Percentiles rank a stretch among this genome's conserved stretches.
phyloP scores from a whole-genome alignment of 345 rosid genomes.

The Eucalyptus pauciflora region DNA sequence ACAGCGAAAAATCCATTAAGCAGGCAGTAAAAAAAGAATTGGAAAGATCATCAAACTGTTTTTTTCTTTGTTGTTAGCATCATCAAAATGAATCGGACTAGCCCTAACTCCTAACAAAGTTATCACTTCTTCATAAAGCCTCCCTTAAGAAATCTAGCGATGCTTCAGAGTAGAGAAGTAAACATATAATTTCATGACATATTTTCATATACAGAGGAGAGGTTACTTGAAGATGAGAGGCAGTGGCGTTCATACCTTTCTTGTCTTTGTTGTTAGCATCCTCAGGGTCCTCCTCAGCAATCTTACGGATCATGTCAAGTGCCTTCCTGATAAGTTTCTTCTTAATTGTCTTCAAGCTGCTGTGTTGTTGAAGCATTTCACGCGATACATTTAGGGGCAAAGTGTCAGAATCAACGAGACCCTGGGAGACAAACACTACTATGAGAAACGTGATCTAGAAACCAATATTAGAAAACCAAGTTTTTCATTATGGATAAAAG shows the following conservation, averaged over 20 bases:
- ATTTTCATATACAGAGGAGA: not conserved
- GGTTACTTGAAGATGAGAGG: not conserved
- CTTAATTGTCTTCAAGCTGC: conserved; percentile 94
- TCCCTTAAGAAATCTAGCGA: not conserved
- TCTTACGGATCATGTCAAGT: conserved; percentile 85
- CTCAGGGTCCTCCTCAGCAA: conserved; percentile 41
- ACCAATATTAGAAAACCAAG: not conserved
- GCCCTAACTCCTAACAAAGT: not conserved
- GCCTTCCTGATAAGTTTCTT: conserved; percentile 96
- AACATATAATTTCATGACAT: not conserved
- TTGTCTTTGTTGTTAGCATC: conserved; percentile 50
- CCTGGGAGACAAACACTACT: conserved; percentile 36
- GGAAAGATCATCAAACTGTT: not conserved
- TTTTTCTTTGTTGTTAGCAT: too few species aligned
- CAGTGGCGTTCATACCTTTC: conserved; percentile 25
- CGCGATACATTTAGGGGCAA: conserved; percentile 90
- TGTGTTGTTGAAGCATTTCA: conserved; percentile 97
- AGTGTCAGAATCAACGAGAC: conserved; percentile 96
- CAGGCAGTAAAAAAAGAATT: not conserved
- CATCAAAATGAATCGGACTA: not conserved
- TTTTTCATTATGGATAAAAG: not conserved
- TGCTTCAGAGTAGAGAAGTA: not conserved
- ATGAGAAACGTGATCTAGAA: not conserved
- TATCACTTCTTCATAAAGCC: not conserved
- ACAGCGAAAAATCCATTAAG: not conserved